Percentiles rank a stretch among this genome's conserved stretches.
phyloP scores from a whole-genome alignment of 108 stramenopile genomes.

The Pseudonitzschia pungens region DNA sequence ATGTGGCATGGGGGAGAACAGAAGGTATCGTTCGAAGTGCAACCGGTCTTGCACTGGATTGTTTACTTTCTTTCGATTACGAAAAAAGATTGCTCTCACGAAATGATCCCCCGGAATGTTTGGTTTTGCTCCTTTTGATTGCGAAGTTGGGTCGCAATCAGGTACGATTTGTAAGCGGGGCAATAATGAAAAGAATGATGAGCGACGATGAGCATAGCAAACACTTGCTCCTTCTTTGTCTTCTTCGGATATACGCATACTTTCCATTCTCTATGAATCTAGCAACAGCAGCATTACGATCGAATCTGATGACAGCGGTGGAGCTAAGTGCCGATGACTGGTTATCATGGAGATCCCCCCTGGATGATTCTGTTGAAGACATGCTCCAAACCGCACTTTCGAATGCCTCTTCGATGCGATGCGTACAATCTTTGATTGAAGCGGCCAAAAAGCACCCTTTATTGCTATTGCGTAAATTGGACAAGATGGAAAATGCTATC shows the following conservation, averaged over 20 bases:
- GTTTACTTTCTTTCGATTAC: conserved; percentile 7
- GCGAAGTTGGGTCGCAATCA: conserved; percentile 36
- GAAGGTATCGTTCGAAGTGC: conserved; percentile 21
- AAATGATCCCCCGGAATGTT: conserved; percentile 46
- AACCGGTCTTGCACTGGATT: conserved; percentile 26
- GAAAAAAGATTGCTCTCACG: conserved; percentile 18
- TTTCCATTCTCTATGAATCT: conserved; percentile 49
- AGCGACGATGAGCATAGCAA: conserved; percentile 7
- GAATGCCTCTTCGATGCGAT: conserved; percentile 25
- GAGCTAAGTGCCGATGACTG: conserved; percentile 30
- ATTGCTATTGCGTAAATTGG: conserved; percentile 53
- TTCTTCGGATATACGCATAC: conserved; percentile 58
- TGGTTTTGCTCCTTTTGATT: conserved; percentile 46
- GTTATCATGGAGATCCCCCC: conserved; percentile 49
- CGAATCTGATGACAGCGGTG: conserved; percentile 46
- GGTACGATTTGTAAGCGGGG: conserved; percentile 31
- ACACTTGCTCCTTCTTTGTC: conserved; percentile 14
- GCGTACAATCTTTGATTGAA: conserved; percentile 44
- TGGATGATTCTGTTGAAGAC: conserved; percentile 50
- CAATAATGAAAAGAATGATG: conserved; percentile 32
- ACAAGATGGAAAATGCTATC: conserved; percentile 34
- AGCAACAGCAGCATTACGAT: conserved; percentile 40
- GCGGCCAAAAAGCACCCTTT: conserved; percentile 60
- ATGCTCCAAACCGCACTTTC: conserved; percentile 36
- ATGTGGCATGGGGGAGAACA: conserved; percentile 19